Base-by-base conservation (phyloP, 495 filamentous ascomycete genomes). In the Penicillium pulvis region DNA sequence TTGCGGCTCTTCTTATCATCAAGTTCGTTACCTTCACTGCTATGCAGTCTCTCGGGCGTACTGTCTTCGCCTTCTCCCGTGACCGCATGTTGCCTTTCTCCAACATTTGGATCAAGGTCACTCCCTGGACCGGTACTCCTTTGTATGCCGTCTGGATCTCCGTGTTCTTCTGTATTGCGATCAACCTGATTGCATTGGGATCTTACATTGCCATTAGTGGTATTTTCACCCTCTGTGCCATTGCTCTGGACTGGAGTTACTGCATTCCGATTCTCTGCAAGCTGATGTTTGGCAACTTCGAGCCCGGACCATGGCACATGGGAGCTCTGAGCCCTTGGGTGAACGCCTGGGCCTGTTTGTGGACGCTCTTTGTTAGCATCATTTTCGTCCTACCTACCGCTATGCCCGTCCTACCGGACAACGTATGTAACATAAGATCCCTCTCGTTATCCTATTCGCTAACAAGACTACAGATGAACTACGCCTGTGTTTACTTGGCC, bases 131-230 rank as follows among this genome's bases (percentile, higher is more conserved):
- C 16, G 75, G 77, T 6, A 87, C 84, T 3, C 85, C 85, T 7
- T 63, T 88, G 14, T 79, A 82, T 11, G 83, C 85, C 4, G 84
- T 87, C 1, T 87, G 84, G 84, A 67, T 85, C 46, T 85, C 80
- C 30, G 75, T 80, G 39, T 73, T 79, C 33, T 79, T 78, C 33
- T 84, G 78, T 63, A 80, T 88, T 48, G 70, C 70, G 5, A 86
- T 88, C 65, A 87, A 86, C 62, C 67, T 87, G 61, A 83, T 88
- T 59, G 84, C 79, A n/a, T 70, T 88, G 19, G 84, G 82, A 19
- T 84, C 80, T 16, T 83, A 84, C 54, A 81, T 77, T 51, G 84
- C 85, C 51, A 87, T 88, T 48, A 57, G 69, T 9, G 85, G 83
- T 54, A 81, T 88, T 11, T 88, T 88, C 73, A 87, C 86, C 55